A percentile compares a stretch with the other conserved stretches of the same genome.
Evolutionary conservation across 2,329 filamentous ascomycete genomes (phyloP).

Genomic region (Pleoardoris graminearum): DNA sequence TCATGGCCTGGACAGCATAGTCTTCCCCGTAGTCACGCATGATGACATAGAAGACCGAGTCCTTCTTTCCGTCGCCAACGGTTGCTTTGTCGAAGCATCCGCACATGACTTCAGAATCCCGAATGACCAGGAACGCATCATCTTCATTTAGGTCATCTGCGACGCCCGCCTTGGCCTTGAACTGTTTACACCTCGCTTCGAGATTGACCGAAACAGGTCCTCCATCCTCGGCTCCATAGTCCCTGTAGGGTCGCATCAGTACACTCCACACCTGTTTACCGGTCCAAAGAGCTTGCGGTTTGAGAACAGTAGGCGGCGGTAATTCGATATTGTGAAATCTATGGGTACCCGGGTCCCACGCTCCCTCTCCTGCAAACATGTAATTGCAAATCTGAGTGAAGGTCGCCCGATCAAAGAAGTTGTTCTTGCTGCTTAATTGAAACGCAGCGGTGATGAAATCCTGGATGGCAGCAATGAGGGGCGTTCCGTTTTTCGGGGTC

Average conservation of each 20-base stretch:
- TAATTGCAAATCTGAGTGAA: slow-evolving; percentile 91
- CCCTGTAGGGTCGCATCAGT: slow-evolving; percentile 83
- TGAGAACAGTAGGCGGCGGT: slow-evolving; percentile 82
- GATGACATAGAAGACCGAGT: slow-evolving; percentile 96
- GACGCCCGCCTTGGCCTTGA: slow-evolving; percentile 63
- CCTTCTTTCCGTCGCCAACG: slow-evolving; percentile 96
- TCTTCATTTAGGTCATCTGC: slow-evolving; percentile 74
- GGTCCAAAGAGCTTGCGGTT: slow-evolving; percentile 88
- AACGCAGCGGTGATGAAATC: slow-evolving; percentile 98
- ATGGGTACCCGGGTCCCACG: slow-evolving; percentile 52
- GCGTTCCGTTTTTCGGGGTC: slow-evolving; percentile 96
- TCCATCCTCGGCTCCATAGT: slow-evolving; percentile 57
- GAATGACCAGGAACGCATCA: slow-evolving; percentile 88
- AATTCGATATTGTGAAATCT: slow-evolving; percentile 71
- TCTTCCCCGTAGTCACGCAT: slow-evolving; percentile 92
- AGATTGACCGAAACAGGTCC: slow-evolving; percentile 78
- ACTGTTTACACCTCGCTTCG: slow-evolving; percentile 88
- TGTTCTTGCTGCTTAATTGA: slow-evolving; percentile 86
- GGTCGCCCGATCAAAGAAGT: slow-evolving; percentile 84
- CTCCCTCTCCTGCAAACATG: slow-evolving; percentile 78
- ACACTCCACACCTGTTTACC: slow-evolving; percentile 96
- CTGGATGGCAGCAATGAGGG: slow-evolving; percentile 97
- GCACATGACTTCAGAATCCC: slow-evolving; percentile 97
- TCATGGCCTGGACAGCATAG: slow-evolving; percentile 89
- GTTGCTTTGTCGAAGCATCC: slow-evolving; percentile 97